Percentiles rank a stretch among this genome's conserved stretches.
phyloP scores from a whole-genome alignment of 2,329 filamentous ascomycete genomes.

The Colletotrichum sp. region DNA sequence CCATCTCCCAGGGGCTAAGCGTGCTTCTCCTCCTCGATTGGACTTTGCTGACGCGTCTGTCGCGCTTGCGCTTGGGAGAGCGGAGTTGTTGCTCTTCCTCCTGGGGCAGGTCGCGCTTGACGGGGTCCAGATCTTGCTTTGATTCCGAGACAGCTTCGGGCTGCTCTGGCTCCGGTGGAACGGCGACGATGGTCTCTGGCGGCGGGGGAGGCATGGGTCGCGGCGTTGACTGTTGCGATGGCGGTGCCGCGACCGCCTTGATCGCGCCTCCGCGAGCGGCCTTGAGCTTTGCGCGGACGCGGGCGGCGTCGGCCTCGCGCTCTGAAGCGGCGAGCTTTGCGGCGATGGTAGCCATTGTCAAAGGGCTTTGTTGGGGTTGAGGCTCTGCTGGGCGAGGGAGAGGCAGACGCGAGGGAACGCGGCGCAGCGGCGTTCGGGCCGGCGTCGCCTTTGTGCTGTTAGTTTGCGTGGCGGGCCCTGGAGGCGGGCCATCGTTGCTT shows the following conservation, averaged over 20 bases:
- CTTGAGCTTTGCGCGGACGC: conserved; percentile 66
- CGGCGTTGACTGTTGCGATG: conserved; percentile 22
- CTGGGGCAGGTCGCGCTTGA: conserved; percentile 34
- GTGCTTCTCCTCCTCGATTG: conserved; percentile 74
- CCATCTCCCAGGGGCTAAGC: conserved; percentile 76
- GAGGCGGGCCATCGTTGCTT: conserved; percentile 26
- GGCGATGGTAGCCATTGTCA: conserved; percentile 66
- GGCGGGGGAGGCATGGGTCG: conserved; percentile 23
- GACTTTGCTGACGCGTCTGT: conserved; percentile 56
- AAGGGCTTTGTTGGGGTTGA: conserved; percentile 56
- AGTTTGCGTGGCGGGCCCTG: conserved; percentile 20
- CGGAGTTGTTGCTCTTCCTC: conserved; percentile 8
- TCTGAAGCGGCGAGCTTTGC: conserved; percentile 70
- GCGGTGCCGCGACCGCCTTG: conserved; percentile 34
- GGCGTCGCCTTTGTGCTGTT: conserved; percentile 9
- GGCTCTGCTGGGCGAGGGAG: conserved; percentile 43
- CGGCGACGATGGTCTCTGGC: not conserved
- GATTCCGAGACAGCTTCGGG: not conserved
- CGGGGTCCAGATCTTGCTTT: conserved; percentile 37
- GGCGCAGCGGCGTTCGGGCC: conserved; percentile 23
- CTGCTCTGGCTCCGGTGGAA: not conserved
- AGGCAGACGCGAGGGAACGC: conserved; percentile 35
- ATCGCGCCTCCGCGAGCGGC: conserved; percentile 48
- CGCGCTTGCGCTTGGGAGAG: conserved; percentile 54
- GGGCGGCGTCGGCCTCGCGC: conserved; percentile 66